A percentile compares a stretch with the other conserved stretches of the same genome.
phyloP scores from a whole-genome alignment of 2,329 filamentous ascomycete species.

The Trichoderma cornu-damae region DNA sequence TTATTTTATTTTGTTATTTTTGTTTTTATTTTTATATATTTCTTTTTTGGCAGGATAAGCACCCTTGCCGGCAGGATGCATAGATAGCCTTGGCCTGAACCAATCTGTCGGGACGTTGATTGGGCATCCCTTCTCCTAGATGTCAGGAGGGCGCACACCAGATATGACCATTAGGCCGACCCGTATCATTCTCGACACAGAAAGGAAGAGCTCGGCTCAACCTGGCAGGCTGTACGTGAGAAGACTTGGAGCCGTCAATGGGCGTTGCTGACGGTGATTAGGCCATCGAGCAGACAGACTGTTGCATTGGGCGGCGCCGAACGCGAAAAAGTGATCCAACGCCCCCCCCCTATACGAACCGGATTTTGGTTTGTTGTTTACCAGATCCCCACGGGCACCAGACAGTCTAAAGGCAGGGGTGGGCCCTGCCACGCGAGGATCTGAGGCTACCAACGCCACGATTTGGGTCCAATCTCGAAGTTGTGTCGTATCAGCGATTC shows the following conservation, averaged over 20 bases:
- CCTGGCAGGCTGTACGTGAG: too few relatives aligned
- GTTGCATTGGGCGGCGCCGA: background rate
- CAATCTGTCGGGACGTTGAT: background rate
- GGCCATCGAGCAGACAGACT: background rate
- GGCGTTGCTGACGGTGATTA: background rate
- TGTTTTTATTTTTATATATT: too few relatives aligned
- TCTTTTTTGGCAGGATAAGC: background rate
- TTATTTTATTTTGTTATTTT: too few relatives aligned
- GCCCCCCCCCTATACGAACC: background rate
- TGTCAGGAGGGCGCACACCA: background rate
- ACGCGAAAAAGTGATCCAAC: constrained; percentile 1
- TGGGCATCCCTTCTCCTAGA: background rate
- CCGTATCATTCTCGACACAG: background rate
- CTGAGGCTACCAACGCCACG: constrained; percentile 22
- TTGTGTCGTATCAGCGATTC: background rate
- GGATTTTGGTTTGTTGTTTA: background rate
- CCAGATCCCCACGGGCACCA: background rate
- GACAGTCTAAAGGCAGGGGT: constrained; percentile 9
- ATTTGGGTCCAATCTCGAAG: constrained; percentile 4
- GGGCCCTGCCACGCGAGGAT: constrained; percentile 22
- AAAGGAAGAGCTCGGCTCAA: background rate
- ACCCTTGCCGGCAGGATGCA: background rate
- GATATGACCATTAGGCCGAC: background rate
- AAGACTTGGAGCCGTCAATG: too few relatives aligned
- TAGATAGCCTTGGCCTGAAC: background rate